A percentile compares a stretch with the other conserved stretches of the same genome.
phyloP scores from a whole-genome alignment of 2,329 filamentous ascomycete species.

The Diaporthe velutina region DNA sequence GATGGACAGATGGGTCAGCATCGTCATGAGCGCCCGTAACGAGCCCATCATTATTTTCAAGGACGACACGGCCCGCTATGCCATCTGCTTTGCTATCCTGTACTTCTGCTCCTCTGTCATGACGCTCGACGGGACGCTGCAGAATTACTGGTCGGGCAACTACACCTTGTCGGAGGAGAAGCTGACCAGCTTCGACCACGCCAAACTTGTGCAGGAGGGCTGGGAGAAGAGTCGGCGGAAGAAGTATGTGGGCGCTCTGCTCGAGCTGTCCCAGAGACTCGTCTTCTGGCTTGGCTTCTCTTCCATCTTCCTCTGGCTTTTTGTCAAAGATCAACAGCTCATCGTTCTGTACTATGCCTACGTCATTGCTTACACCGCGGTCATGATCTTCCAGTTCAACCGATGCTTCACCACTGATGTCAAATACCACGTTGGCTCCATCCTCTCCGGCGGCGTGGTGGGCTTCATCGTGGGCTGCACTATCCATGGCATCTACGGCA shows the following conservation, averaged over 20 bases:
- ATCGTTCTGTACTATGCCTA: constrained; percentile 52
- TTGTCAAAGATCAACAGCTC: constrained; percentile 49
- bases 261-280: constrained; percentile 48
- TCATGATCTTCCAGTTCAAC: constrained; percentile 56
- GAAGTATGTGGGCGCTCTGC: constrained; percentile 46
- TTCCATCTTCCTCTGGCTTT: constrained; percentile 51
- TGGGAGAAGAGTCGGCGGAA: constrained; percentile 44
- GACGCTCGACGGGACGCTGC: constrained; percentile 51
- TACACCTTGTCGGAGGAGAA: constrained; percentile 51
- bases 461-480: constrained; percentile 51
- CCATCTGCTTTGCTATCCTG: constrained; percentile 53
- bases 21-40: constrained; percentile 50
- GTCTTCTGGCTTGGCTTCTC: constrained; percentile 49
- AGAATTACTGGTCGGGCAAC: constrained; percentile 52
- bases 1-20: constrained; percentile 54
- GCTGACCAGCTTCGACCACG: constrained; percentile 47
- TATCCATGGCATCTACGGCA: constrained; percentile 47
- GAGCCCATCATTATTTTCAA: constrained; percentile 47
- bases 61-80: constrained; percentile 49
- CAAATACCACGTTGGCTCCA: constrained; percentile 49
- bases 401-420: constrained; percentile 54
- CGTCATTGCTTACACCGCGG: constrained; percentile 51
- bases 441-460: constrained; percentile 48
- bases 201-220: constrained; percentile 41
- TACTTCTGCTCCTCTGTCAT: constrained; percentile 56